These are phyloP conservation scores for Apiospora saccharicola DNA, from an alignment of 2,329 filamentous ascomycete species.

Conservation along the genomic window DNA sequence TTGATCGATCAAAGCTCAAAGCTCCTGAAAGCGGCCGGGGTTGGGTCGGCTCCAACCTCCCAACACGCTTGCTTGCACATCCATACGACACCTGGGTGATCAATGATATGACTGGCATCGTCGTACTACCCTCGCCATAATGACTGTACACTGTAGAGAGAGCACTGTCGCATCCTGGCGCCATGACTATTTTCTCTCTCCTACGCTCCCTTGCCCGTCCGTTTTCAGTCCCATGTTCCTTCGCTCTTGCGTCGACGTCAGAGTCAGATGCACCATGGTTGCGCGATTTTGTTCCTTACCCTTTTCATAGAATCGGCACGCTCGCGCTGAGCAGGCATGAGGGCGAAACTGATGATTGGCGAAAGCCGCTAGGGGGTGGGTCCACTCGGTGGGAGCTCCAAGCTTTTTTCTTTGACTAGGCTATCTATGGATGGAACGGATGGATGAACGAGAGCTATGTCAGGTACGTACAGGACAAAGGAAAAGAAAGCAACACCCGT, in stretches of 20 bases:
- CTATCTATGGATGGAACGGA: slow-evolving; percentile 8
- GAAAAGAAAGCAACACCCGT: not conserved
- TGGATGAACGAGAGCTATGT: slow-evolving; percentile 8
- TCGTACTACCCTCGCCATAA: slow-evolving; percentile 2
- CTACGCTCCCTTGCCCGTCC: not conserved
- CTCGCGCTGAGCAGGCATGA: slow-evolving; percentile 22
- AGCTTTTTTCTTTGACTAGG: slow-evolving; percentile 20
- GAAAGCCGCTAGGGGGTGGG: slow-evolving; percentile 15
- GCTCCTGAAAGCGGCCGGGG: not conserved
- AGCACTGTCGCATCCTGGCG: slow-evolving; percentile 12
- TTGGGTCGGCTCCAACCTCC: not conserved
- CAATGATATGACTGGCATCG: slow-evolving; percentile 8
- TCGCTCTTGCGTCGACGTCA: slow-evolving; percentile 22
- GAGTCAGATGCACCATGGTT: slow-evolving; percentile 23
- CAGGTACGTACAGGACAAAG: slow-evolving; percentile 8
- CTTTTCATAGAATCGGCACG: slow-evolving; percentile 15
- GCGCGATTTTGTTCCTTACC: slow-evolving; percentile 25
- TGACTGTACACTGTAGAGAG: slow-evolving; percentile 14
- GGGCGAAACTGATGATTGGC: slow-evolving; percentile 24
- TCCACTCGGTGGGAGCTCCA: slow-evolving; percentile 24
- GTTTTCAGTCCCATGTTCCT: slow-evolving; percentile 4
- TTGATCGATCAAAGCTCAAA: slow-evolving; percentile 13
- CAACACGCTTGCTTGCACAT: not conserved
- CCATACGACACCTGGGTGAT: too few species aligned
- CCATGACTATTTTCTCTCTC: not conserved